Evolutionary conservation across 192 early-diverging fungal genomes (phyloP).

Genomic region (Mortierella antarctica): DNA sequence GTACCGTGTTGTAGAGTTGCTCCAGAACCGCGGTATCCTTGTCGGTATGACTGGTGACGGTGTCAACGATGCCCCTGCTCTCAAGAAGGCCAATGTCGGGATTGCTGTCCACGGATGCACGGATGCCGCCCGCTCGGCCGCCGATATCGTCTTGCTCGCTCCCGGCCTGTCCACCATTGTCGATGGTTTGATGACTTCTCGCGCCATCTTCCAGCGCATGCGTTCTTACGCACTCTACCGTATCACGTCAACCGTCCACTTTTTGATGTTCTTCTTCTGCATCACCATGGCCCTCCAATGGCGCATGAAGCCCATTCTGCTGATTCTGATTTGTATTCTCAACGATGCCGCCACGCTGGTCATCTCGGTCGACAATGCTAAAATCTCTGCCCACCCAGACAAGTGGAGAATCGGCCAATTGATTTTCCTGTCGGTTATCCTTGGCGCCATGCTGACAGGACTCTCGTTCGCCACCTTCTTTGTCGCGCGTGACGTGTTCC

Average conservation of each 20-base stretch:
- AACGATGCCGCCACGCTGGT: constrained; percentile 94
- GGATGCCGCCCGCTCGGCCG: constrained; percentile 94
- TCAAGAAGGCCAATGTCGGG: constrained; percentile 97
- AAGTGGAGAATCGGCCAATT: constrained; percentile 98
- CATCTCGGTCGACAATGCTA: constrained; percentile 94
- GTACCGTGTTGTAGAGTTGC: constrained; percentile 92
- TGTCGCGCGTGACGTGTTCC: constrained; percentile 75
- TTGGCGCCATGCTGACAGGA: constrained; percentile 79
- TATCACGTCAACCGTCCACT: constrained; percentile 97
- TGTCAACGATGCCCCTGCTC: constrained; percentile 98
- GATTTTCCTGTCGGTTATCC: constrained; percentile 80
- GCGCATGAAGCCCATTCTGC: constrained; percentile 80
- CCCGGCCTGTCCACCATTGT: constrained; percentile 94
- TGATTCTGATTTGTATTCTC: constrained; percentile 92
- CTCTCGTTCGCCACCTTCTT: constrained; percentile 90
- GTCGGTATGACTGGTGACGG: constrained; percentile 98
- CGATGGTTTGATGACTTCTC: constrained; percentile 89
- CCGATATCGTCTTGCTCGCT: constrained; percentile 94
- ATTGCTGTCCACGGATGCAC: constrained; percentile 97
- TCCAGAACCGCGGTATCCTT: constrained; percentile 86
- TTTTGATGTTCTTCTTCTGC: constrained; percentile 96
- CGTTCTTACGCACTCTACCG: constrained; percentile 93
- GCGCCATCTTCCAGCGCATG: constrained; percentile 97
- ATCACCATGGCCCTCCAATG: constrained; percentile 86
- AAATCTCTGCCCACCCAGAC: constrained; percentile 92